phyloP scores from a whole-genome alignment of 768 basidiomycete genomes.

The Lyophyllum atratum region DNA sequence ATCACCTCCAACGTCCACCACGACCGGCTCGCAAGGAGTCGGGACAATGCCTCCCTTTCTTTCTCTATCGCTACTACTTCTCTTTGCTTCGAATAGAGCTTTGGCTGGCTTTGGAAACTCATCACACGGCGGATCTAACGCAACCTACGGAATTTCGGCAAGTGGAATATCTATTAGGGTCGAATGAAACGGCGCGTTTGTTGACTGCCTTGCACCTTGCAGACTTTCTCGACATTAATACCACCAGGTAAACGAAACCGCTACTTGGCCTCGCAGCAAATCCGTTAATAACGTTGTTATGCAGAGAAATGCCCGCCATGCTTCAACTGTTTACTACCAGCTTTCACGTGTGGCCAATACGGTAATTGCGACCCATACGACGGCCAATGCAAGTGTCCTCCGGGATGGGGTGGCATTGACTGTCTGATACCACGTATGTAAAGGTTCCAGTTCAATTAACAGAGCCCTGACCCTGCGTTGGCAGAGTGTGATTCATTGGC shows the following conservation, averaged over 20 bases:
- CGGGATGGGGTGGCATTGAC: slow-evolving; percentile 97
- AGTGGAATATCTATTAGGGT: background rate
- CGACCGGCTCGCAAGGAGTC: slow-evolving; percentile 11
- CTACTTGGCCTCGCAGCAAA: too few species aligned
- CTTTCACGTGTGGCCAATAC: slow-evolving; percentile 90
- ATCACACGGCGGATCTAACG: slow-evolving; percentile 14
- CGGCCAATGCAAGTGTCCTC: slow-evolving; percentile 95
- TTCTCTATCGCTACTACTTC: slow-evolving; percentile 6
- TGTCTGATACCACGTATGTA: slow-evolving; percentile 88
- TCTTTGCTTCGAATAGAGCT: slow-evolving; percentile 1
- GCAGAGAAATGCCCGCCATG: slow-evolving; percentile 78
- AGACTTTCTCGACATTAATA: slow-evolving; percentile 22
- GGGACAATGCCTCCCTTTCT: slow-evolving; percentile 4
- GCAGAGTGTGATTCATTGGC: slow-evolving; percentile 93
- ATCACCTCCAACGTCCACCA: background rate
- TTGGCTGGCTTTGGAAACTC: slow-evolving; percentile 8
- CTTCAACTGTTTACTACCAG: slow-evolving; percentile 95
- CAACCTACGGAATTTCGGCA: slow-evolving; percentile 18
- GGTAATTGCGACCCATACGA: slow-evolving; percentile 89
- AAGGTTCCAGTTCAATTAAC: background rate
- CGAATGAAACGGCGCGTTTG: background rate
- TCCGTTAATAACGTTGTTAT: background rate
- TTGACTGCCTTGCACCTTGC: background rate
- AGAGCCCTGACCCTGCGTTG: slow-evolving; percentile 7
- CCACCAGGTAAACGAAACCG: slow-evolving; percentile 18